Percentiles rank a stretch among this genome's conserved stretches.
These are phyloP conservation scores for Fibroporia radiculosa DNA, from an alignment of 768 basidiomycete genomes.

Conservation along the genomic window DNA sequence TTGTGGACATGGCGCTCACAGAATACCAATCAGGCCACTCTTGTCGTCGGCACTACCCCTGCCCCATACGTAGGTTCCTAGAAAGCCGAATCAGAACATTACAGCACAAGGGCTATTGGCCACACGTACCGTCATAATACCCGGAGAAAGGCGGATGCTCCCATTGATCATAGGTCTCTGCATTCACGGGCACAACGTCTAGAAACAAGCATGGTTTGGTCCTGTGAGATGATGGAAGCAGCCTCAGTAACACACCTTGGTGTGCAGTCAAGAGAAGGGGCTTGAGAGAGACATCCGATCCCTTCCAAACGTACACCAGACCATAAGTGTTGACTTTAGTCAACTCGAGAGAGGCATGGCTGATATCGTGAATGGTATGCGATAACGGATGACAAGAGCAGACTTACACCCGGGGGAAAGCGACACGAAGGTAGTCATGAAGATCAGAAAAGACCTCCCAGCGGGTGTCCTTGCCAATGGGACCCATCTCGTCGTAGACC, in stretches of 20 bases:
- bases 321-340: slow-evolving; percentile 74
- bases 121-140: slow-evolving; percentile 38
- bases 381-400: background rate
- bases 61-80: slow-evolving; percentile 64
- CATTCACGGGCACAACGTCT: slow-evolving; percentile 61
- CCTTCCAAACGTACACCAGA: slow-evolving; percentile 67
- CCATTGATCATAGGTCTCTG: slow-evolving; percentile 43
- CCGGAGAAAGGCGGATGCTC: slow-evolving; percentile 53
- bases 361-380: slow-evolving; percentile 16
- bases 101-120: slow-evolving; percentile 17
- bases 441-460: slow-evolving; percentile 28
- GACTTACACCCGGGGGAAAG: slow-evolving; percentile 33
- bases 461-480: slow-evolving; percentile 21
- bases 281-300: slow-evolving; percentile 52
- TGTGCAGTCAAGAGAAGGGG: slow-evolving; percentile 65
- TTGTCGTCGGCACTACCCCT: slow-evolving; percentile 74
- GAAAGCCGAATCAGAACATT: slow-evolving; percentile 24
- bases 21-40: slow-evolving; percentile 57
- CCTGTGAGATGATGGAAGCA: background rate
- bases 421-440: slow-evolving; percentile 27
- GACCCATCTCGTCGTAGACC: slow-evolving; percentile 21
- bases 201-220: background rate
- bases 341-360: slow-evolving; percentile 49
- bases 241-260: slow-evolving; percentile 44
- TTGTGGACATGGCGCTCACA: slow-evolving; percentile 29